Evolutionary conservation across 306 rosid species (phyloP), one percentile per base, ranked within the genome.

Genomic region (Cucumis hystrix): DNA sequence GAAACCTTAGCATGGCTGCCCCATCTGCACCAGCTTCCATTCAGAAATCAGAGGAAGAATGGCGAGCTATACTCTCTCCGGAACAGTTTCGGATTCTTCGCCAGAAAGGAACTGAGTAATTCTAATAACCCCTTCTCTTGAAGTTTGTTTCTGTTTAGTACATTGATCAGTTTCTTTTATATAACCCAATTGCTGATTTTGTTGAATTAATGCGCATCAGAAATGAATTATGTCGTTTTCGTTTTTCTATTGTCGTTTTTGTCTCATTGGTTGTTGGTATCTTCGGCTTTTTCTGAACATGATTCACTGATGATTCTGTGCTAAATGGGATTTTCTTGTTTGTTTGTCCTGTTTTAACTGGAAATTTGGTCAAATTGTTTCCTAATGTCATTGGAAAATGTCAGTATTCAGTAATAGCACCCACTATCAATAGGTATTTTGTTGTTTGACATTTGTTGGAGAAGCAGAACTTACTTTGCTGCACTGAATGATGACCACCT

Each of bases 21-120:
- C 52, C 76, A 51, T 16, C 76, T 8, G 76, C 88, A 56, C 52
- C 90, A 4, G 60, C 79, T 4, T 58, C 82, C 57, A 77, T 87
- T 75, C 83, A 86, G 78, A 90, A 92, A 78, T 14, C 93, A 20
- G 93, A 90, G 83, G 93, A 90, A 60, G 96, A 90, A 30, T 90
- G 96, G 96, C 88, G 64, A 47, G 91, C 83, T 55, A 49, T 91
- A 80, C 97, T 93, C 80, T 88, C 97, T 17, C 93, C 96, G 1
- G 92, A 89, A 25, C 97, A 93, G 86, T 93, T 93, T 81, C 78
- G 87, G 78, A 93, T 93, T 83, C 88, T 93, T 54, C 96, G 97
- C 30, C 78, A 86, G 84, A 91, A 93, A 76, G 93, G 87, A 77
- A 93, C 98, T 0, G 97, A 93, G 96, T 86, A 84, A 79, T 78